Conservation (phyloP, 2,329 filamentous ascomycete genomes). For the Calonectria pauciramosa region DNA sequence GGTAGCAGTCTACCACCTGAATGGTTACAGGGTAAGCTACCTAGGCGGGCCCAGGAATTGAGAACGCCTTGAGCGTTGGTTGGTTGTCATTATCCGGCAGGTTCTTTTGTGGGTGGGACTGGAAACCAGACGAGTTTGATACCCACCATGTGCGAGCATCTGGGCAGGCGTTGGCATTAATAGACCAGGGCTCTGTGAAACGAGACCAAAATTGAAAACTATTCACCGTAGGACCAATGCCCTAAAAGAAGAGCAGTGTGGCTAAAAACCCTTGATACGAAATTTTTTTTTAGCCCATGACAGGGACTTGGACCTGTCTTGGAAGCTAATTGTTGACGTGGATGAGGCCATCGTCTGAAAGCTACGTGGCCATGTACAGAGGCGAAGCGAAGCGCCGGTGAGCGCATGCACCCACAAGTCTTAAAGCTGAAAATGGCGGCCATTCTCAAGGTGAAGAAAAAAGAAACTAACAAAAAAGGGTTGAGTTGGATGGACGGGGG, state of each 20-base stretch:
- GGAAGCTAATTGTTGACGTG: slow-evolving; percentile 14
- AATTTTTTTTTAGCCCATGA: background rate
- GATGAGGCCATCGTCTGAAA: slow-evolving; percentile 9
- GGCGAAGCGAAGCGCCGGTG: slow-evolving; percentile 15
- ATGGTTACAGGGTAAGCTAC: slow-evolving; percentile 21
- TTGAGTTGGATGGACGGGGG: slow-evolving; percentile 9
- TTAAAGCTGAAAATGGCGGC: slow-evolving; percentile 6
- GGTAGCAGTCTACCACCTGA: background rate
- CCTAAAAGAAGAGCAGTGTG: background rate
- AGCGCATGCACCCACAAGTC: slow-evolving; percentile 12
- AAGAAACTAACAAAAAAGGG: slow-evolving; percentile 7
- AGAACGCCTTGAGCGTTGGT: slow-evolving; percentile 32
- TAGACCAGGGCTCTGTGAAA: slow-evolving; percentile 34
- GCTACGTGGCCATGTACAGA: slow-evolving; percentile 27
- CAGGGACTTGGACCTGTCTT: background rate
- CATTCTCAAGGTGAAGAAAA: background rate
- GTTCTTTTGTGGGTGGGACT: slow-evolving; percentile 33
- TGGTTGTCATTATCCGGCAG: slow-evolving; percentile 33
- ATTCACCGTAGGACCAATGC: slow-evolving; percentile 20
- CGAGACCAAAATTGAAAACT: slow-evolving; percentile 18
- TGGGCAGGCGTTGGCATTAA: slow-evolving; percentile 20
- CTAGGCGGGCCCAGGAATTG: slow-evolving; percentile 24
- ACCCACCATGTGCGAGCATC: slow-evolving; percentile 35
- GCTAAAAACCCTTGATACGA: slow-evolving; percentile 16
- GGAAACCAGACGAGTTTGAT: slow-evolving; percentile 37